Base-by-base conservation (phyloP, 2,329 filamentous ascomycete species). In the Penicillium oxalicum region DNA sequence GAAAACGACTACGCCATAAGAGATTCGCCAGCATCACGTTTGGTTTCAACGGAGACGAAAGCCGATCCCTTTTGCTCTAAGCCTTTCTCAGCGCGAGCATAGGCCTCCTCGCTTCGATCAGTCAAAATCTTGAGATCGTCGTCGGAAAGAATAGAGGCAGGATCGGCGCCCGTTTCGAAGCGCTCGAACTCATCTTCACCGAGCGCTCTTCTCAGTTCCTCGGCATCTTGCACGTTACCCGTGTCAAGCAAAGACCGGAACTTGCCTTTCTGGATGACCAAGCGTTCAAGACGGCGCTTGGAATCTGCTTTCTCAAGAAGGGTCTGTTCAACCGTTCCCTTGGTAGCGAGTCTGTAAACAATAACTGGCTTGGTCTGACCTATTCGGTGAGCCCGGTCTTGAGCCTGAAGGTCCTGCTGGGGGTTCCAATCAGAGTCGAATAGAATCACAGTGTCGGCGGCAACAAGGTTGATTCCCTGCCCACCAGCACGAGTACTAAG, bases 351-450 rank as follows among this genome's bases (percentile, higher is more conserved):
- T 1, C 93, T 86, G 68, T 94, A 98, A 0, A 98, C 86, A 18
- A 98, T 82, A 1, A 98, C 93, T 0, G 93, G 93, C 2, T 85
- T 80, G 0, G 84, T 95, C 67, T 98, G 93, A 0, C 93, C 93
- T 54, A 98, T 97, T 9, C 93, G 83, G 65, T 98, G 93, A 0
- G 88, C 90, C 4, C 93, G 88, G 63, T 98, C 93, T 69, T 97
- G 93, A 0, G 93, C 93, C 64, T 98, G 93, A 0, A 98, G 76
- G 67, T 98, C 93, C 64, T 96, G 91, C 66, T 98, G 93, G 0
- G 93, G 93, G 60, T 98, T 98, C 83, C 91, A 96, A 61, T 95
- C 82, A 8, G 78, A 83, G 67, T 97, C 91, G 58, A 93, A 97
- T 0, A 97, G 76, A 40, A 97, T 86, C 9, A 96, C 91, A 0